These are phyloP conservation scores for Xylariaceae sp. DNA, from an alignment of 2,329 filamentous ascomycete species.

Conservation along the genomic window DNA sequence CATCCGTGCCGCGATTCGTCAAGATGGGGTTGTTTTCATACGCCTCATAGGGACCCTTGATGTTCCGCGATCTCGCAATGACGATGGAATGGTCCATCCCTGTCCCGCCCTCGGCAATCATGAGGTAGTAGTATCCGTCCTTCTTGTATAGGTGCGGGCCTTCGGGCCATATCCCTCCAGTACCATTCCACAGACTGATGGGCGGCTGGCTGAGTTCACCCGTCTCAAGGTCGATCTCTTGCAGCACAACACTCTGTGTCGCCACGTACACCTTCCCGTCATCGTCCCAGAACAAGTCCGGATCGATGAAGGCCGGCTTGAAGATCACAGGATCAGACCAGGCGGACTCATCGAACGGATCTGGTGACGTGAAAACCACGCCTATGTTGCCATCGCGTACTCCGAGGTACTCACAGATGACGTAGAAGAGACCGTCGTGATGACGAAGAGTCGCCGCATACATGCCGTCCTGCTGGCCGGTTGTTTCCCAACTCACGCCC, in stretches of 20 bases:
- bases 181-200: slow-evolving; percentile 41
- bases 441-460: slow-evolving; percentile 33
- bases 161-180: slow-evolving; percentile 39
- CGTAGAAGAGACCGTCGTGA: slow-evolving; percentile 30
- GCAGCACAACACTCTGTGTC: slow-evolving; percentile 29
- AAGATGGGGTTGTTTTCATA: slow-evolving; percentile 42
- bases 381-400: slow-evolving; percentile 10
- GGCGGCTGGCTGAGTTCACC: slow-evolving; percentile 31
- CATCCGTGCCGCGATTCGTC: slow-evolving; percentile 36
- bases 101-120: slow-evolving; percentile 47
- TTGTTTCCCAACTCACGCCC: slow-evolving; percentile 30
- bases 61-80: slow-evolving; percentile 37
- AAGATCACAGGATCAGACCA: slow-evolving; percentile 41
- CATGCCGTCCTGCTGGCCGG: slow-evolving; percentile 31
- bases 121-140: slow-evolving; percentile 44
- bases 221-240: slow-evolving; percentile 34
- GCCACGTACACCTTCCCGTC: slow-evolving; percentile 36
- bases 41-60: slow-evolving; percentile 41
- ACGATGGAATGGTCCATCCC: slow-evolving; percentile 37
- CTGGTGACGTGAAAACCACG: slow-evolving; percentile 36
- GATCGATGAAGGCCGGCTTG: slow-evolving; percentile 33
- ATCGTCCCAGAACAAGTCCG: slow-evolving; percentile 40
- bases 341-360: slow-evolving; percentile 35
- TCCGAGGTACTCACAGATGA: slow-evolving; percentile 31
- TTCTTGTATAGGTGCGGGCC: slow-evolving; percentile 43